Base-by-base conservation (phyloP, 345 rosid genomes). In the Zanthoxylum bungeanum region DNA sequence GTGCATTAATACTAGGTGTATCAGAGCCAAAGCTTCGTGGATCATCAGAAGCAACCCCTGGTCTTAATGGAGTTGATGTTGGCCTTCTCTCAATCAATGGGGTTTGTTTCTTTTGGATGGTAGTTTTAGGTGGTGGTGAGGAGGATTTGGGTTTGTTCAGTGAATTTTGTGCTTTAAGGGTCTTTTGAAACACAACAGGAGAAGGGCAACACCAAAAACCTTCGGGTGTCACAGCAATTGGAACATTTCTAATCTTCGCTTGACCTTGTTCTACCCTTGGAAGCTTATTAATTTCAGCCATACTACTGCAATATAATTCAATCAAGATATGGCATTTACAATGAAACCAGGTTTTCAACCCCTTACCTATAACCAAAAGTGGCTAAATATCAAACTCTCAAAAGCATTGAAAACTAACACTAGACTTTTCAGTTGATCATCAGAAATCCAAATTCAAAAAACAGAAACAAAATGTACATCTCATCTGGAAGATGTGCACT, bases 161-260 rank as follows among this genome's bases (percentile, higher is more conserved):
- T 67, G 91, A 79, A 78, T 84, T 81, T 66, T 86, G 92, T 49
- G 88, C 65, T 80, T 92, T 94, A 27, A 74, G 74, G 72, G 89
- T 84, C 85, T 92, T 94, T 71, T 94, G 98, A 78, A 94, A 94
- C 66, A 80, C 93, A 52, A 86, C 92, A 71, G 98, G 98, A 49
- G 97, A 94, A 49, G 98, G 98, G 69, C 98, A 94, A 70, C 98
- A 94, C 98, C 98, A 94, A 77, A 94, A 94, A 46, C 98, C 98
- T 83, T 95, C 97, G 53, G 98, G 98, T 19, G 97, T 95, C 64
- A 92, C 96, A 56, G 98, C 99, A 82, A 92, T 90, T 10, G 99
- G 99, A 67, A 90, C 98, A 79, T 80, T 92, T 78, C 85, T 84
- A 60, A 95, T 87, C 86, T 88, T 95, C 80, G 93, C 83, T 71